Conservation (phyloP, 768 basidiomycete genomes). For the Suillus paluster region DNA sequence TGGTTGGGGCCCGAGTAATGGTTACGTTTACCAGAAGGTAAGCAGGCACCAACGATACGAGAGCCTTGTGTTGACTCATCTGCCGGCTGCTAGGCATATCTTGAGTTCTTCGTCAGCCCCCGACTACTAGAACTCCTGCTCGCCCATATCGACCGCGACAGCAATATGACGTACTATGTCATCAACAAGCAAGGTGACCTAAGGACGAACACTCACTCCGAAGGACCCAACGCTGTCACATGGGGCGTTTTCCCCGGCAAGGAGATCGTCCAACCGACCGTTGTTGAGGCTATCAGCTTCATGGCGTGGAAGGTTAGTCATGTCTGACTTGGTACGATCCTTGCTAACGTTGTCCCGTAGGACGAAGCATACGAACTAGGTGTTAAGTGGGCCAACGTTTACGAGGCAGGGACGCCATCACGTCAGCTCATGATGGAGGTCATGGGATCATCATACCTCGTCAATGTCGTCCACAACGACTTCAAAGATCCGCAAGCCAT, state of each 20-base stretch:
- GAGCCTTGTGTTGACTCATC: conserved; percentile 8
- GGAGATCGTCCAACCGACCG: conserved; percentile 94
- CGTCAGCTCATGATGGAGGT: conserved; percentile 75
- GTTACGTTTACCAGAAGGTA: conserved; percentile 96
- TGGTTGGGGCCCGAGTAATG: conserved; percentile 94
- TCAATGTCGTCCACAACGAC: conserved; percentile 97
- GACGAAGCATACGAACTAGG: conserved; percentile 96
- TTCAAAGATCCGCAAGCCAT: conserved; percentile 86
- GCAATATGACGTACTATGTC: conserved; percentile 93
- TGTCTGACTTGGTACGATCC: conserved; percentile 1
- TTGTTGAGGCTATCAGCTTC: conserved; percentile 96
- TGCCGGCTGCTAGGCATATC: conserved; percentile 69
- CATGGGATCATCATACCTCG: conserved; percentile 84
- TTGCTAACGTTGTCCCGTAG: conserved; percentile 40
- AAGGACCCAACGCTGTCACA: conserved; percentile 97
- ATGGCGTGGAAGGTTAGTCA: conserved; percentile 91
- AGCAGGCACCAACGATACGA: conserved; percentile 9
- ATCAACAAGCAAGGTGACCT: conserved; percentile 96
- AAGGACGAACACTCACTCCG: conserved; percentile 91
- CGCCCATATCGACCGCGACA: conserved; percentile 82
- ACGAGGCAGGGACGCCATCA: conserved; percentile 76
- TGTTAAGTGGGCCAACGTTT: conserved; percentile 86
- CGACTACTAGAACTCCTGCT: conserved; percentile 73
- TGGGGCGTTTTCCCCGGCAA: conserved; percentile 99
- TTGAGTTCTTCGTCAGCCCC: conserved; percentile 92